Percentiles rank a stretch among this genome's conserved stretches.
Evolutionary conservation across 2,329 filamentous ascomycete genomes (phyloP).

Genomic region (Aureobasidium sp.): DNA sequence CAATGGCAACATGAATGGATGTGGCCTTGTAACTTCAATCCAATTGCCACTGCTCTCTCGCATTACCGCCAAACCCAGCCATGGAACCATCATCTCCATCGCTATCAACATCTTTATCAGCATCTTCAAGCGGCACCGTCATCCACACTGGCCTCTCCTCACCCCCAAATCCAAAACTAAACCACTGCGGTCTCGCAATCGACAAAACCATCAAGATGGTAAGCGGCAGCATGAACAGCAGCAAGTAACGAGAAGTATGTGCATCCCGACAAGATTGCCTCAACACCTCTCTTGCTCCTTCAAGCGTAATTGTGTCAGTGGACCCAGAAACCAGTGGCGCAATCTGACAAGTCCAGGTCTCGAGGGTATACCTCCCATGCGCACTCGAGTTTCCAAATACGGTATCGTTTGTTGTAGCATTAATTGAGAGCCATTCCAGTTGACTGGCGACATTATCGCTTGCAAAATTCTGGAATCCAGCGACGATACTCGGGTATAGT

Average conservation of each 20-base stretch:
- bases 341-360: conserved; percentile 6
- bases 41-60: not conserved
- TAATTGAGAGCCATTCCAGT: not conserved
- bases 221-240: not conserved
- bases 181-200: not conserved
- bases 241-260: not conserved
- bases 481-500: not conserved
- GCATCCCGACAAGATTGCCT: not conserved
- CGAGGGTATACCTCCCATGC: not conserved
- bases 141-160: not conserved
- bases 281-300: not conserved
- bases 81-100: not conserved
- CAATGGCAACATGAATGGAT: too few species aligned
- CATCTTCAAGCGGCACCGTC: not conserved
- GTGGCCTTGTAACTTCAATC: not conserved
- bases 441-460: not conserved
- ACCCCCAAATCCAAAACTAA: not conserved
- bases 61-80: not conserved
- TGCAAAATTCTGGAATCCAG: not conserved
- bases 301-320: not conserved
- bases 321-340: not conserved
- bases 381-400: not conserved
- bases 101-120: not conserved
- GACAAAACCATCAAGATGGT: not conserved
- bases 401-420: too few species aligned